A percentile compares a stretch with the other conserved stretches of the same genome.
Conservation (phyloP, 2,329 filamentous ascomycete species). For the Dothistroma pini region DNA sequence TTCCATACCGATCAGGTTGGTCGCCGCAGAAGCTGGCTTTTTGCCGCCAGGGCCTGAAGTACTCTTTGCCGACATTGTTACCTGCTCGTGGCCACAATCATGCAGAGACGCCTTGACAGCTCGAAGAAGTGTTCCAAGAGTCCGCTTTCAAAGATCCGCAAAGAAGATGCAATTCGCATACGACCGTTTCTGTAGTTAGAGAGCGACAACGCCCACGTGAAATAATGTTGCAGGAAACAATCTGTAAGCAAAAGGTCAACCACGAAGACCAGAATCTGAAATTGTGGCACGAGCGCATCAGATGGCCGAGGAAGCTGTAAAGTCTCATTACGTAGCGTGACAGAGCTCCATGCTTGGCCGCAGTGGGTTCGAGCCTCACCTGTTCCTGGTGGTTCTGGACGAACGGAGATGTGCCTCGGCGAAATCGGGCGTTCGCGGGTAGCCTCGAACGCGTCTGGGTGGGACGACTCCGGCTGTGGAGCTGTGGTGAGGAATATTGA, state of each 20-base stretch:
- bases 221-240: not conserved
- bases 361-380: conserved; percentile 19
- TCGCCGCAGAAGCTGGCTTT: conserved; percentile 78
- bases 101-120: not conserved
- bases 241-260: conserved; percentile 6
- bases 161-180: not conserved
- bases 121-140: not conserved
- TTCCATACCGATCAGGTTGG: conserved; percentile 77
- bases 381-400: conserved; percentile 25
- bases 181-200: not conserved
- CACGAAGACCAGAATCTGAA: conserved; percentile 11
- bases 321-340: conserved; percentile 26
- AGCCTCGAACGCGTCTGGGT: not conserved
- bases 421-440: conserved; percentile 20
- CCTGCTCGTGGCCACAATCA: not conserved
- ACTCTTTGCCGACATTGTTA: conserved; percentile 58
- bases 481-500: not conserved
- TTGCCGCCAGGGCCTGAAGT: conserved; percentile 59
- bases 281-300: conserved; percentile 22
- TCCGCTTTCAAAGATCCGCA: not conserved
- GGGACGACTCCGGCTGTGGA: conserved; percentile 1
- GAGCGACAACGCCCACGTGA: not conserved
- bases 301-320: conserved; percentile 22
- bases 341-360: conserved; percentile 16
- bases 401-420: conserved; percentile 30